Conservation (phyloP, 2,329 filamentous ascomycete species). For the Phoma sp. region DNA sequence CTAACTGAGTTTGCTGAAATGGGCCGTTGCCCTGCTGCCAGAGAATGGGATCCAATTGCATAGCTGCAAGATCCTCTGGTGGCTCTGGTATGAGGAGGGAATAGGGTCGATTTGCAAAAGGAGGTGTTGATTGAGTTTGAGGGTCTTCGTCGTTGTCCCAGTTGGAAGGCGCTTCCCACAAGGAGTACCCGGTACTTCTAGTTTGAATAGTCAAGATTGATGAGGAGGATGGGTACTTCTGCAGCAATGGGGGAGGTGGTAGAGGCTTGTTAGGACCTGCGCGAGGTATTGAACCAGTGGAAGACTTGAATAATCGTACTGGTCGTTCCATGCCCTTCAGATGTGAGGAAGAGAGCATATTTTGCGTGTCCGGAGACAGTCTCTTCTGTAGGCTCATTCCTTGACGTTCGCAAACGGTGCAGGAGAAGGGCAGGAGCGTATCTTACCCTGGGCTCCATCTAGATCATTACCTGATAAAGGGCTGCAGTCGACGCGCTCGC, state of each 20-base stretch:
- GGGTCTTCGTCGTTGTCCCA: constrained; percentile 27
- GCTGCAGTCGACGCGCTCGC: constrained; percentile 15
- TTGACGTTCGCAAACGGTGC: constrained; percentile 28
- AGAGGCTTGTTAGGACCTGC: constrained; percentile 32
- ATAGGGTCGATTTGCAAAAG: constrained; percentile 17
- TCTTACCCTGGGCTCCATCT: constrained; percentile 26
- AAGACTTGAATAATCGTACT: constrained; percentile 43
- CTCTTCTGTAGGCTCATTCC: constrained; percentile 35
- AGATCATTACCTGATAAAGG: constrained; percentile 44
- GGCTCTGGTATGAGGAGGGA: constrained; percentile 43
- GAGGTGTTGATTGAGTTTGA: not conserved
- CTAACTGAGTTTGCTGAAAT: constrained; percentile 22
- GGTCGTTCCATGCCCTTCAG: constrained; percentile 45
- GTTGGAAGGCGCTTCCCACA: constrained; percentile 40
- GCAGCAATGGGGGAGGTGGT: constrained; percentile 28
- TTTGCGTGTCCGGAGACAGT: constrained; percentile 33
- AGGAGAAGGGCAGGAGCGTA: constrained; percentile 10
- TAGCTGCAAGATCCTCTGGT: constrained; percentile 28
- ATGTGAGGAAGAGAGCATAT: constrained; percentile 31
- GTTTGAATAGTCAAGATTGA: constrained; percentile 3
- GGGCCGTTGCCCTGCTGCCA: constrained; percentile 12
- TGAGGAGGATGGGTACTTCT: constrained; percentile 4
- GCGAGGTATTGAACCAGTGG: constrained; percentile 33
- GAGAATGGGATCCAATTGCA: constrained; percentile 18
- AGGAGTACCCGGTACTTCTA: constrained; percentile 11